phyloP scores from a whole-genome alignment of 768 basidiomycete genomes.

The Lentinula sp. region DNA sequence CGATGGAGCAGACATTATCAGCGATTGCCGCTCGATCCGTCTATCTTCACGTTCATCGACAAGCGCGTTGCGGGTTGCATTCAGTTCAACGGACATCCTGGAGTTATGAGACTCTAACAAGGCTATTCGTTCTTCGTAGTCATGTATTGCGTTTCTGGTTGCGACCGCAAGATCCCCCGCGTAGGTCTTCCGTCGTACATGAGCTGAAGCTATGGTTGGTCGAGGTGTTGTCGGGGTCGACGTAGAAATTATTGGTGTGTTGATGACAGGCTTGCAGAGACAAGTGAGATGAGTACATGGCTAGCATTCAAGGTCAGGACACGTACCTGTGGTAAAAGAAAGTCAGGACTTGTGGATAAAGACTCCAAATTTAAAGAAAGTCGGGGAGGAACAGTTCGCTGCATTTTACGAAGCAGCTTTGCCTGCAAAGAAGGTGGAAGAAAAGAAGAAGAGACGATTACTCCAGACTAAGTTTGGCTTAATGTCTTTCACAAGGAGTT shows the following conservation, averaged over 20 bases:
- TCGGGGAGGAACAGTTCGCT: not conserved
- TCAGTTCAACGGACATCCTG: slow-evolving; percentile 13
- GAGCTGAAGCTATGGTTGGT: not conserved
- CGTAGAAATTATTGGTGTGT: slow-evolving; percentile 15
- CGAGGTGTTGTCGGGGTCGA: slow-evolving; percentile 19
- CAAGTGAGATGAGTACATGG: not conserved
- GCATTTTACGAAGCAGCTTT: not conserved
- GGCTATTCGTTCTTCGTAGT: slow-evolving; percentile 17
- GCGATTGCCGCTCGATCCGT: slow-evolving; percentile 1
- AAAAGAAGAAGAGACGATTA: not conserved
- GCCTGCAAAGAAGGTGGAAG: not conserved
- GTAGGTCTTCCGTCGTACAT: slow-evolving; percentile 13
- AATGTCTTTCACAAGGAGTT: not conserved
- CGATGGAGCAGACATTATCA: not conserved
- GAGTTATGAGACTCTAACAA: slow-evolving; percentile 16
- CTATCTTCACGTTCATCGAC: slow-evolving; percentile 15
- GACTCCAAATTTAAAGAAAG: slow-evolving; percentile 5
- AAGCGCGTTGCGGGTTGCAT: slow-evolving; percentile 14
- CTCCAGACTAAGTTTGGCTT: not conserved
- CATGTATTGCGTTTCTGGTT: slow-evolving; percentile 11
- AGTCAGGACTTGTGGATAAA: not conserved
- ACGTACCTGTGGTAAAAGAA: not conserved
- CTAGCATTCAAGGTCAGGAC: too few species aligned
- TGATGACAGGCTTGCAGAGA: not conserved
- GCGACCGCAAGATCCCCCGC: slow-evolving; percentile 14